phyloP scores from a whole-genome alignment of 768 basidiomycete species.

The Cubamyces lactineus region DNA sequence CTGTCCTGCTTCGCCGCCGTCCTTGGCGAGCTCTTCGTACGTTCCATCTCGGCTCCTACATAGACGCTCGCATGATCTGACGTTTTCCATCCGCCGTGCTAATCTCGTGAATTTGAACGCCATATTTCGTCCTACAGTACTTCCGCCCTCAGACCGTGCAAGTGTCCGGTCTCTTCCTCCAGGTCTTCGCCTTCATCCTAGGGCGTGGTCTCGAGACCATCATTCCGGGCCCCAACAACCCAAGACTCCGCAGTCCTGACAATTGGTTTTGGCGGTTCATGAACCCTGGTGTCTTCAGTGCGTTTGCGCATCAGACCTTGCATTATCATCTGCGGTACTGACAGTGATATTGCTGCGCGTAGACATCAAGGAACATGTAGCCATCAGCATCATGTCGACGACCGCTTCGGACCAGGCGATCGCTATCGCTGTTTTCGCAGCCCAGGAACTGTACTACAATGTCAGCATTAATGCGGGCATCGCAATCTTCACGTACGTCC shows the following conservation, averaged over 20 bases:
- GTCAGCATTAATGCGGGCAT: slow-evolving; percentile 34
- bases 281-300: slow-evolving; percentile 35
- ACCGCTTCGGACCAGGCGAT: slow-evolving; percentile 32
- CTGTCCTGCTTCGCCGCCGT: slow-evolving; percentile 39
- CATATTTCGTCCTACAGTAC: slow-evolving; percentile 6
- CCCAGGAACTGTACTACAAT: slow-evolving; percentile 39
- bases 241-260: slow-evolving; percentile 31
- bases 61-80: slow-evolving; percentile 5
- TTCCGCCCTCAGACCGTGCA: slow-evolving; percentile 31
- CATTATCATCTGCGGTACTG: background rate
- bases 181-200: slow-evolving; percentile 34
- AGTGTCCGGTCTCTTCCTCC: slow-evolving; percentile 30
- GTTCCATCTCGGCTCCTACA: slow-evolving; percentile 20
- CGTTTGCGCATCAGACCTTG: background rate
- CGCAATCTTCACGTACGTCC: slow-evolving; percentile 38
- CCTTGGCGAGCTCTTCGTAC: slow-evolving; percentile 49
- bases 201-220: slow-evolving; percentile 31
- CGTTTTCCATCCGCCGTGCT: background rate
- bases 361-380: slow-evolving; percentile 43
- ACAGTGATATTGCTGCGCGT: slow-evolving; percentile 1
- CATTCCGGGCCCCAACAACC: slow-evolving; percentile 28
- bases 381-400: slow-evolving; percentile 35
- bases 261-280: slow-evolving; percentile 33
- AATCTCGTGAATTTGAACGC: no score
- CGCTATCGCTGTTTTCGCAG: slow-evolving; percentile 33